phyloP scores from a whole-genome alignment of 106 monocot genomes.

The Acorus calamus region DNA sequence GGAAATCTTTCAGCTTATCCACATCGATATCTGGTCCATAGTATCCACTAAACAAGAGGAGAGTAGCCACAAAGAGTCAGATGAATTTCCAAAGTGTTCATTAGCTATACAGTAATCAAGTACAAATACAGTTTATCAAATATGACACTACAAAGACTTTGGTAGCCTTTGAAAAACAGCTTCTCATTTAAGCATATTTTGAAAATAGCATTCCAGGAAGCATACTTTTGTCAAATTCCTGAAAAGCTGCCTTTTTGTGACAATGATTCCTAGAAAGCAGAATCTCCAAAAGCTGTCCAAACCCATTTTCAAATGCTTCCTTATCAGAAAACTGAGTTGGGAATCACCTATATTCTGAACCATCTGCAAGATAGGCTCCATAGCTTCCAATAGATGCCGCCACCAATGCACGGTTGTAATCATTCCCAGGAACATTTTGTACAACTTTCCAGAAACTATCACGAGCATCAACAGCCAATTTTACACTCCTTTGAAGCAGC shows the following conservation, averaged over 20 bases:
- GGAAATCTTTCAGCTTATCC: constrained; percentile 65
- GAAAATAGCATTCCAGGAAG: too few species aligned
- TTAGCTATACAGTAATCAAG: too few species aligned
- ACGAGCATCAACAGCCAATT: constrained; percentile 62
- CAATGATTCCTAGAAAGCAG: too few species aligned
- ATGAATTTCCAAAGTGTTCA: too few species aligned
- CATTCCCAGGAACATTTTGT: constrained; percentile 11
- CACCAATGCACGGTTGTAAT: constrained; percentile 38
- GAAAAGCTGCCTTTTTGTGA: too few species aligned
- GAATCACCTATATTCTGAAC: constrained; percentile 59
- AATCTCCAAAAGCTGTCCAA: too few species aligned
- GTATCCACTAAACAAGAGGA: constrained; percentile 18
- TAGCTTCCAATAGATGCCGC: constrained; percentile 83
- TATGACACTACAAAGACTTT: too few species aligned
- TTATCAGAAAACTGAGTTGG: too few species aligned
- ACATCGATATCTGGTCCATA: constrained; percentile 39
- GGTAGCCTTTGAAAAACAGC: neutral
- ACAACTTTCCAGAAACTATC: constrained; percentile 49
- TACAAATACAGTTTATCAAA: too few species aligned
- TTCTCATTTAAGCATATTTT: too few species aligned
- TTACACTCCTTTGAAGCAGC: constrained; percentile 49
- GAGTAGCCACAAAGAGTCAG: neutral
- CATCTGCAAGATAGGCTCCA: constrained; percentile 78
- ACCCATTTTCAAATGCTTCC: too few species aligned
- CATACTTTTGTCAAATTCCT: too few species aligned